A percentile compares a stretch with the other conserved stretches of the same genome.
phyloP scores from a whole-genome alignment of 306 rosid genomes.

The Chamaecrista fasciculata region DNA sequence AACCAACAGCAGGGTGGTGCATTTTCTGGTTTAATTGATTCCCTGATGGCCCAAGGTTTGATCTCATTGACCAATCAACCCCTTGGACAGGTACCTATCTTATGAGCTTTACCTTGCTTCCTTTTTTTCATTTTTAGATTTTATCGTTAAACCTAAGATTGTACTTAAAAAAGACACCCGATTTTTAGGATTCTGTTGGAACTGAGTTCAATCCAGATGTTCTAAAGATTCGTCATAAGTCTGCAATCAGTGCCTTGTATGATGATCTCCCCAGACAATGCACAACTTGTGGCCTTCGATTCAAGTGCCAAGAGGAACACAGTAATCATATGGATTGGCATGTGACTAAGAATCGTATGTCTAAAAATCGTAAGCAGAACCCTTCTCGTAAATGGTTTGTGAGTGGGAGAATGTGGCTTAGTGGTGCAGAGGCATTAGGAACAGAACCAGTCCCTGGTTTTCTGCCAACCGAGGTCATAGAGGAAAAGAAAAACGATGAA shows the following conservation, averaged over 20 bases:
- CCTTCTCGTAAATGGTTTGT: constrained; percentile 98
- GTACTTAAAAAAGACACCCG: constrained; percentile 25
- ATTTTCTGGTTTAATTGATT: constrained; percentile 47
- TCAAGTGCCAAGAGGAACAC: constrained; percentile 93
- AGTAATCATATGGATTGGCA: constrained; percentile 99
- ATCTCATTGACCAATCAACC: constrained; percentile 49
- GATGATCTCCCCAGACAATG: constrained; percentile 70
- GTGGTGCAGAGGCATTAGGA: constrained; percentile 97
- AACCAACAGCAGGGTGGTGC: constrained; percentile 46
- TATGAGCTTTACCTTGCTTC: not conserved
- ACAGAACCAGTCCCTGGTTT: constrained; percentile 86
- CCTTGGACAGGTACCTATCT: constrained; percentile 45
- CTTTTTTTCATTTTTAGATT: not conserved
- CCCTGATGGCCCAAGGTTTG: constrained; percentile 71
- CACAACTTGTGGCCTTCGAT: constrained; percentile 67
- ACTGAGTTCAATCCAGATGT: constrained; percentile 58
- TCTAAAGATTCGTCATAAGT: constrained; percentile 73
- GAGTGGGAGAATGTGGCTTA: constrained; percentile 87
- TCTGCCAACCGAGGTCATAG: constrained; percentile 63
- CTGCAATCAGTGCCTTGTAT: constrained; percentile 70
- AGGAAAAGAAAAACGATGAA: constrained; percentile 74
- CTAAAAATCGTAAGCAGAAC: constrained; percentile 87
- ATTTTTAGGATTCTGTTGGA: constrained; percentile 59
- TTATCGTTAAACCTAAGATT: not conserved
- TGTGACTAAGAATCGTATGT: constrained; percentile 95